Percentiles rank a stretch among this genome's conserved stretches.
Conservation (phyloP, 495 filamentous ascomycete species). For the Apiosordaria backusii region DNA sequence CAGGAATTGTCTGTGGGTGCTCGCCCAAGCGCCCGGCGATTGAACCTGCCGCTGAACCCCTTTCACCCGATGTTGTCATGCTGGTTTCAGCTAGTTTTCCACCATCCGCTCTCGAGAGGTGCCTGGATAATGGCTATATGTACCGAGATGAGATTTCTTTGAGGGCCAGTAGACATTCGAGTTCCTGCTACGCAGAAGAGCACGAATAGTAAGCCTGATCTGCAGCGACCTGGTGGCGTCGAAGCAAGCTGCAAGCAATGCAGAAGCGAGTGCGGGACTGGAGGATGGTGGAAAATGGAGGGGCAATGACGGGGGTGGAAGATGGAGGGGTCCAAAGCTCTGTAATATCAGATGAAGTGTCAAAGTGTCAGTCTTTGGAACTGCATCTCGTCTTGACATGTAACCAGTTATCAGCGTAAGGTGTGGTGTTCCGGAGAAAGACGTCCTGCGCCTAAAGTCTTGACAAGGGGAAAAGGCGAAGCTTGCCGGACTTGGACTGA, state of each 20-base stretch:
- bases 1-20: conserved; percentile 1
- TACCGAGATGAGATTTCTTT: not conserved
- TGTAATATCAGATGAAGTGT: not conserved
- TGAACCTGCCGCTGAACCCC: not conserved
- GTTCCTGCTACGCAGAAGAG: not conserved
- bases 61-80: not conserved
- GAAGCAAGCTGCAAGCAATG: conserved; percentile 7
- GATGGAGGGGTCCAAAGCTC: not conserved
- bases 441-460: too few relatives aligned
- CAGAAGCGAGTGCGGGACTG: conserved; percentile 13
- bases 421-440: not conserved
- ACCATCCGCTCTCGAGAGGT: not conserved
- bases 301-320: not conserved
- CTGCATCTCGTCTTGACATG: not conserved
- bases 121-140: not conserved
- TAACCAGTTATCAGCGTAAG: not conserved
- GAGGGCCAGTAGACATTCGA: not conserved
- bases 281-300: conserved; percentile 1
- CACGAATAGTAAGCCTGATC: not conserved
- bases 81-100: not conserved
- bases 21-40: not conserved
- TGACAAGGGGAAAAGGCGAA: not conserved
- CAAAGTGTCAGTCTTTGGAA: not conserved
- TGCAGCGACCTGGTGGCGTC: conserved; percentile 6
- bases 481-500: not conserved